Percentiles rank a stretch among this genome's conserved stretches.
These are phyloP conservation scores for Lotus japonicus DNA, from an alignment of 306 rosid genomes.

Conservation along the genomic window DNA sequence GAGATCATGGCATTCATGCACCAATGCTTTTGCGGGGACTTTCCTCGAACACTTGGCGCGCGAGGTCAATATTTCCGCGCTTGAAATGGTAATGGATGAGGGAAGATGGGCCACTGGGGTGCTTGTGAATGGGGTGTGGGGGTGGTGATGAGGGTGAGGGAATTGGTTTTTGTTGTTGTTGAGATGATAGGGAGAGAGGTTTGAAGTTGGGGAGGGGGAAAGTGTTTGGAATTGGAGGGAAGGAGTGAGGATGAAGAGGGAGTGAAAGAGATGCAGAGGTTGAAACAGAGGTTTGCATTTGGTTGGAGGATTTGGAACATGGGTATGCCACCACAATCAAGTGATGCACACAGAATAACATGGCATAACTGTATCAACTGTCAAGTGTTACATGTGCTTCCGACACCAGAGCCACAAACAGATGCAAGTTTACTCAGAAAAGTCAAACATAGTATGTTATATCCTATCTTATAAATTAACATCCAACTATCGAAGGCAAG, in stretches of 20 bases:
- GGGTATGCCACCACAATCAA: not conserved
- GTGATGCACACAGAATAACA: not conserved
- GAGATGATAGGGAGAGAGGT: conserved; percentile 1
- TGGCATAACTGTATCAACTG: too few relatives aligned
- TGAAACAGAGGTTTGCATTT: not conserved
- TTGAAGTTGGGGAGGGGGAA: conserved; percentile 12
- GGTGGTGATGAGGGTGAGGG: too few relatives aligned
- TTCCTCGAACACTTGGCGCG: conserved; percentile 46
- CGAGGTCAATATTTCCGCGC: conserved; percentile 49
- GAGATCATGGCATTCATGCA: too few relatives aligned
- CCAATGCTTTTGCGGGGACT: conserved; percentile 44
- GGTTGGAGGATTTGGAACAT: not conserved
- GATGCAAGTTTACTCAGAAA: too few relatives aligned
- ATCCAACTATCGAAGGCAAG: too few relatives aligned
- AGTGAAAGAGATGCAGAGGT: conserved; percentile 10
- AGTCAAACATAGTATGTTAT: too few relatives aligned
- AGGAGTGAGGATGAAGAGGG: too few relatives aligned
- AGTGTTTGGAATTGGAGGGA: conserved; percentile 12
- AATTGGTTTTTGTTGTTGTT: conserved; percentile 32
- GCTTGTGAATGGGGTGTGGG: conserved; percentile 38
- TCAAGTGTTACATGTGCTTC: too few relatives aligned
- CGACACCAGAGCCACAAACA: too few relatives aligned
- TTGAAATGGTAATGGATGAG: conserved; percentile 39
- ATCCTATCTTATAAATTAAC: too few relatives aligned
- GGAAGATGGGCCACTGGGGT: conserved; percentile 24